Conservation (phyloP, 176 grass and related monocot genomes). For the Triticum aestivum region DNA sequence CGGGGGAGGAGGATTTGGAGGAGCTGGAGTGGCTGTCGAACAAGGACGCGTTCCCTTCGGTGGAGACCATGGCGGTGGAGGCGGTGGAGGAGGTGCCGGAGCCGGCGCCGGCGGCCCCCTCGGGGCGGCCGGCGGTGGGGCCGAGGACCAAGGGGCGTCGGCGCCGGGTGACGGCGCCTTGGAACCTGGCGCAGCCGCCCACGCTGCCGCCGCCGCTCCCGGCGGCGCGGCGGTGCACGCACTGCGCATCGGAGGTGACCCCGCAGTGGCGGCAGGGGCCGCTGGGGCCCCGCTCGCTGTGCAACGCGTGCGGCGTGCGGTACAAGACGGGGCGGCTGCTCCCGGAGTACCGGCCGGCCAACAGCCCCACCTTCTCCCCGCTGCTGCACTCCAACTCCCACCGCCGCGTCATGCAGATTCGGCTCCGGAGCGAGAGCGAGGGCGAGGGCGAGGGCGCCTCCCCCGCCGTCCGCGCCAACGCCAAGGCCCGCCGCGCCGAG, state of each 20-base stretch:
- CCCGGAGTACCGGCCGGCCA: constrained; percentile 85
- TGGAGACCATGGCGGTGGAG: constrained; percentile 48
- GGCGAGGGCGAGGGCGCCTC: neutral
- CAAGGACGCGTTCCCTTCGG: constrained; percentile 76
- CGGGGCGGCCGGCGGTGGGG: constrained; percentile 15
- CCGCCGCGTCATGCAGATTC: constrained; percentile 81
- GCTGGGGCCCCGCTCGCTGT: constrained; percentile 65
- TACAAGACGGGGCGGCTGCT: constrained; percentile 72
- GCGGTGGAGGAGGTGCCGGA: constrained; percentile 18
- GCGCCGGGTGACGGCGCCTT: constrained; percentile 32
- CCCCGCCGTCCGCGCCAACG: neutral
- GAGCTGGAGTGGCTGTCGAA: constrained; percentile 88
- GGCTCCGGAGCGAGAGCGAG: constrained; percentile 17
- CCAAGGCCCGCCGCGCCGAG: constrained; percentile 33
- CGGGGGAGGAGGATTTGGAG: constrained; percentile 55
- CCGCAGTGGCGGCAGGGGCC: constrained; percentile 89
- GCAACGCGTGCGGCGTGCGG: constrained; percentile 92
- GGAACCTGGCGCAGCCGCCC: constrained; percentile 30
- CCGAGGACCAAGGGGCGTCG: constrained; percentile 61
- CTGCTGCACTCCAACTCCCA: constrained; percentile 84
- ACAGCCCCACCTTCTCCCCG: constrained; percentile 73
- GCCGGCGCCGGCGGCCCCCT: constrained; percentile 21
- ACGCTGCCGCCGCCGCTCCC: neutral
- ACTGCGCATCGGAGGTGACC: constrained; percentile 67
- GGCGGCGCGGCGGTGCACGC: constrained; percentile 52